phyloP scores from a whole-genome alignment of 2,329 filamentous ascomycete species.

The Apiospora rasikravindrae region DNA sequence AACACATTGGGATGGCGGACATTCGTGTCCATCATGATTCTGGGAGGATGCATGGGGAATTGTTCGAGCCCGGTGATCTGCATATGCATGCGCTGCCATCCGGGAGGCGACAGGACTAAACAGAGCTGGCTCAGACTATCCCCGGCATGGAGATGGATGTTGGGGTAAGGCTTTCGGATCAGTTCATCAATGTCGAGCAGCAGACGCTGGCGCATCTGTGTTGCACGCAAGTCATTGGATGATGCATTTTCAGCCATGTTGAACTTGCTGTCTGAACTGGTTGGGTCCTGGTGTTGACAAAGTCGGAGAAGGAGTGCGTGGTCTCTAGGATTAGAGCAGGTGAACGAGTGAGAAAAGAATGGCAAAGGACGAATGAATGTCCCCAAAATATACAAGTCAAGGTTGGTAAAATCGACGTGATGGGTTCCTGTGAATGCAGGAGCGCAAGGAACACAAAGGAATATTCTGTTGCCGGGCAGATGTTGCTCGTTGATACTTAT shows the following conservation, averaged over 20 bases:
- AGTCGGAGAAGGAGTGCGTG: not conserved
- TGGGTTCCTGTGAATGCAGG: conserved; percentile 3
- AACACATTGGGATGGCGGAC: conserved; percentile 54
- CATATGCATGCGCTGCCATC: conserved; percentile 48
- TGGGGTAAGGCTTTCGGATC: conserved; percentile 50
- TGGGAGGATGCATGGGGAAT: conserved; percentile 48
- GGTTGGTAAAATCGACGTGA: no score
- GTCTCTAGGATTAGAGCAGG: not conserved
- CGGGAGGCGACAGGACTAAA: conserved; percentile 48
- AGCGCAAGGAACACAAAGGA: not conserved
- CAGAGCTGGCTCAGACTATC: conserved; percentile 45
- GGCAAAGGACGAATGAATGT: not conserved
- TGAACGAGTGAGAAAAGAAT: not conserved
- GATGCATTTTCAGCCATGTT: not conserved
- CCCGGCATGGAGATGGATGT: conserved; percentile 48
- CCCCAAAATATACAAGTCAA: not conserved
- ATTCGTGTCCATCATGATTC: conserved; percentile 45
- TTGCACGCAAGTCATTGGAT: not conserved
- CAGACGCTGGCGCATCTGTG: conserved; percentile 34
- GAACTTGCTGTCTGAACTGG: not conserved
- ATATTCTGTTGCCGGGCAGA: not conserved
- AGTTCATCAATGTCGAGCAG: conserved; percentile 53
- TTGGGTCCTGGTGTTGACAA: not conserved
- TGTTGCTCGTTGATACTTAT: not conserved
- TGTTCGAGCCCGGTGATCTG: conserved; percentile 40